Base-by-base conservation (phyloP, 177 flowering plant genomes). In the Vitis hybrid region DNA sequence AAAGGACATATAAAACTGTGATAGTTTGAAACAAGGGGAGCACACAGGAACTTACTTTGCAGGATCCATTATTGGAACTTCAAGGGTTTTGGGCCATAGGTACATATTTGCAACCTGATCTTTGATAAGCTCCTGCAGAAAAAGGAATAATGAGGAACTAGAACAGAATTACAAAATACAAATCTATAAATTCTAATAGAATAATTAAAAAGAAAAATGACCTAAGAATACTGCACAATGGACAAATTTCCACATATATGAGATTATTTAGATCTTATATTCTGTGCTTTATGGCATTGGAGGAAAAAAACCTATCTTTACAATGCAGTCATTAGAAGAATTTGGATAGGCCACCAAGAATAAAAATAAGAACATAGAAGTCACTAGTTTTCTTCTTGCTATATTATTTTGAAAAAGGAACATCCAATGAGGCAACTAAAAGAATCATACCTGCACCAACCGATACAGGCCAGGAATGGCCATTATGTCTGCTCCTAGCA, bases 31-130 rank as follows among this genome's bases (percentile, higher is more conserved):
- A n/a, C n/a, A 24, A 58, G 49, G 24, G 65, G 24, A 6, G 46
- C n/a, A 12, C 52, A 19, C 35, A 56, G 32, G 68, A 18, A 60
- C 84, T 80, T 84, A 91, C 99, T 88, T 91, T 60, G 90, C 11
- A 49, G 96, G 96, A 75, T 95, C 99, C 92, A 95, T 55, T 56
- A 95, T 84, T 67, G 70, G 90, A 18, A 95, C 93, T 83, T 88
- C 90, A 21, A 93, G 83, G 60, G 86, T 64, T 76, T 86, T 93
- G 49, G 99, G 99, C 99, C 99, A 93, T 16, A 95, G 79, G 76
- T 89, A 93, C 98, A 95, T 88, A 66, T 88, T 89, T 67, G 94
- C 97, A 78, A 95, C 98, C 78, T 95, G 97, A 68, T 91, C 91
- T 71, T 93, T 95, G 72, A 93, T 93, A 65, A 83, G 71, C 66